Evolutionary conservation across 495 filamentous ascomycete species (phyloP), one percentile per base, ranked within the genome.

Genomic region (Trichocladium antarcticum): DNA sequence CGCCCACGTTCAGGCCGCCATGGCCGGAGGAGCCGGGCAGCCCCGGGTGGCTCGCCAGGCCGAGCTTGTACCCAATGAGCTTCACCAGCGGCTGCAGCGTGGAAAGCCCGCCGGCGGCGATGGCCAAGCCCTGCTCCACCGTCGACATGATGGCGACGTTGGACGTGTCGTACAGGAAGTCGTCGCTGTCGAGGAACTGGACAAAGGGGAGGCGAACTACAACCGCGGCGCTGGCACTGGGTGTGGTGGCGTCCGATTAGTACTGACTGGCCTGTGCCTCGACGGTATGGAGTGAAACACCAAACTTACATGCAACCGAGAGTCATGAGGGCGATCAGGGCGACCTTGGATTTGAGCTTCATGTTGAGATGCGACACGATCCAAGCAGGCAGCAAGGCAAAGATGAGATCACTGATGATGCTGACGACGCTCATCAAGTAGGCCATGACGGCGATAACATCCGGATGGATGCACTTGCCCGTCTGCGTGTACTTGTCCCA

Each of bases 81-180:
- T 49, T 53, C 12, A 46, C n/a, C 6, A 68, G 45, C 9, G 65
- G 63, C 9, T 58, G 57, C 12, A 68, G 53, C 2, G 64, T 68
- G n/a, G 62, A 62, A 15, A 66, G 46, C 9, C 53, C 46, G 20
- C 47, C 61, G 6, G 66, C 66, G 2, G 59, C 57, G 43, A 68
- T 63, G 44, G 57, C 60, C 17, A 68, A 54, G 11, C 54, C 54
- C n/a, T 60, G 51, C 38, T 68, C 66, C 15, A 60, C 51, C 0
- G 63, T 60, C 1, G 60, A 64, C 64, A 62, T 67, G 41, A 67
- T 58, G 5, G 64, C 60, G 11, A 67, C 45, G 48, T 60, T 48
- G 35, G 45, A 37, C 12, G 60, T 65, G 38, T 47, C 43, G 24
- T 54, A 61, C 7, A 68, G 47, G 36, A 66, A 66, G 49, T 68